Percentiles rank a stretch among this genome's conserved stretches.
These are phyloP conservation scores for Ascoidea rubescens DNA, from an alignment of 805 yeast genomes.

Conservation along the genomic window DNA sequence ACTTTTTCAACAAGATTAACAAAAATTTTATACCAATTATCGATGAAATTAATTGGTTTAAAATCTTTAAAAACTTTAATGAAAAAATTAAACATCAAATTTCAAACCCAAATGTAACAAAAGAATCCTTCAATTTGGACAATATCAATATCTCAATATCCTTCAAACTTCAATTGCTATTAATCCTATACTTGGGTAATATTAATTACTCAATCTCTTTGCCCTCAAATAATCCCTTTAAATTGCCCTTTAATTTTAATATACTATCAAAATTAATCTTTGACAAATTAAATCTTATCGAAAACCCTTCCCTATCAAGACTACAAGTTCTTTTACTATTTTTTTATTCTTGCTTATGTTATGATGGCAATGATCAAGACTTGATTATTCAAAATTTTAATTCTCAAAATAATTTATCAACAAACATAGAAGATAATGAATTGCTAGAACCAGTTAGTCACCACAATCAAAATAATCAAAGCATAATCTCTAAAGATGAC, in stretches of 20 bases:
- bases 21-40: constrained; percentile 1
- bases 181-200: constrained; percentile 8
- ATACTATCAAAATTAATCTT: constrained; percentile 15
- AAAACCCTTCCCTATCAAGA: constrained; percentile 28
- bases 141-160: constrained; percentile 4
- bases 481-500: constrained; percentile 2
- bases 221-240: background rate
- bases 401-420: too few species aligned
- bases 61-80: constrained; percentile 6
- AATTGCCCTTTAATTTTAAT: background rate
- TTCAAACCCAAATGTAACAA: background rate
- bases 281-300: constrained; percentile 33
- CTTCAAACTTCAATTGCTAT: constrained; percentile 7
- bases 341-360: constrained; percentile 31
- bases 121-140: background rate
- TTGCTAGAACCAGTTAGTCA: constrained; percentile 28
- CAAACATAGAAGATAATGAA: constrained; percentile 3
- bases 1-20: constrained; percentile 6
- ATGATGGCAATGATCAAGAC: constrained; percentile 28
- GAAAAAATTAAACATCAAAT: constrained; percentile 1
- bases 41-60: constrained; percentile 5
- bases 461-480: constrained; percentile 18
- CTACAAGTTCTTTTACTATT: constrained; percentile 36
- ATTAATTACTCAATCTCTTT: constrained; percentile 5
- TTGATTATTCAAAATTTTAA: constrained; percentile 20